Evolutionary conservation across 2,329 filamentous ascomycete genomes (phyloP).

Genomic region (Epichloe sylvatica): DNA sequence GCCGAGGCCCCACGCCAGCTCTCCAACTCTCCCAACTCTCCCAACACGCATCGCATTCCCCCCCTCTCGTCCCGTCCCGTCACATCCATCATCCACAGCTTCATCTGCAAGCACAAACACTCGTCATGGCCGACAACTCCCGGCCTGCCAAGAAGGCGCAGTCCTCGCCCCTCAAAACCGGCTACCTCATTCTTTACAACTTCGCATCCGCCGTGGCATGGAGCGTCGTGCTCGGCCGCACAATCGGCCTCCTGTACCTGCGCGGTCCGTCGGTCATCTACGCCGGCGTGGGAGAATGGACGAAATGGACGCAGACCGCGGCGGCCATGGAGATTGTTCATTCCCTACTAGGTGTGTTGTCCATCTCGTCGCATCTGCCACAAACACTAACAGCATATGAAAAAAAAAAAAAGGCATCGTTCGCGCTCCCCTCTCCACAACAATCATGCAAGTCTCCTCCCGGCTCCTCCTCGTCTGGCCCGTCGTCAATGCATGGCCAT

Average conservation of each 20-base stretch:
- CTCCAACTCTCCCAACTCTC: background rate
- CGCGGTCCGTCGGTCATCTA: conserved; percentile 47
- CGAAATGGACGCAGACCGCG: conserved; percentile 69
- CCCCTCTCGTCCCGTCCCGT: background rate
- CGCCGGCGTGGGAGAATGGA: conserved; percentile 48
- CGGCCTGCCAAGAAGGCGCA: background rate
- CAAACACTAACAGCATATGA: background rate
- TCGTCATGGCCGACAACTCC: background rate
- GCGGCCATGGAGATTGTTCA: conserved; percentile 77
- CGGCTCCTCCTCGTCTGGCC: conserved; percentile 84
- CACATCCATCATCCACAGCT: background rate
- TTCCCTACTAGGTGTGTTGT: conserved; percentile 52
- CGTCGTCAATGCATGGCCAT: conserved; percentile 61
- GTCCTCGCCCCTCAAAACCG: conserved; percentile 27
- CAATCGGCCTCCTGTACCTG: conserved; percentile 38
- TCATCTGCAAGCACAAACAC: background rate
- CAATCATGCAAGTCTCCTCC: conserved; percentile 75
- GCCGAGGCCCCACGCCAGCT: conserved; percentile 1
- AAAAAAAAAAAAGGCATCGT: conserved; percentile 53
- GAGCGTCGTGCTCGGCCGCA: conserved; percentile 60
- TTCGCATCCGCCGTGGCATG: conserved; percentile 62
- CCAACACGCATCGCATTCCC: too few species aligned
- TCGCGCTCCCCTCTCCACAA: conserved; percentile 71
- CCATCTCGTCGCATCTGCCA: background rate
- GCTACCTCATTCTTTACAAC: conserved; percentile 81